Percentiles rank a stretch among this genome's conserved stretches.
phyloP scores from a whole-genome alignment of 2,329 filamentous ascomycete genomes.

The Juglanconis oblonga region DNA sequence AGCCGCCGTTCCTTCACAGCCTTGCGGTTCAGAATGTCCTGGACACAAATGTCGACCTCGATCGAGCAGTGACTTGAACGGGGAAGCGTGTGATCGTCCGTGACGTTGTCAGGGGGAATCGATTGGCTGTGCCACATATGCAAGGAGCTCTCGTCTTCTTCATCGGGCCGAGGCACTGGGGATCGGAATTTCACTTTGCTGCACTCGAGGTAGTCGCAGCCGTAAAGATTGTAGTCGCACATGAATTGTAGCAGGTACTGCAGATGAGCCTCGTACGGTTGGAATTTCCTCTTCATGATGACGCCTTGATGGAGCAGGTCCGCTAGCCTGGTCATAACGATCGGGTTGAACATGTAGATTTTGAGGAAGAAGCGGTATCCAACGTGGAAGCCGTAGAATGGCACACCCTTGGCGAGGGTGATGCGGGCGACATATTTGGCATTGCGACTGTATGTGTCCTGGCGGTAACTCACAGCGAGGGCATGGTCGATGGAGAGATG shows the following conservation, averaged over 20 bases:
- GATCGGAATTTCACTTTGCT: constrained; percentile 68
- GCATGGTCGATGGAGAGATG: constrained; percentile 90
- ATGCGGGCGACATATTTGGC: constrained; percentile 81
- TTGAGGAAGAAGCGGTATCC: constrained; percentile 91
- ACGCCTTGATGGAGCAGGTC: constrained; percentile 86
- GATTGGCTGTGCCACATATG: constrained; percentile 81
- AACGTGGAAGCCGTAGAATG: constrained; percentile 94
- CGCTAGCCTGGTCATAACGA: constrained; percentile 80
- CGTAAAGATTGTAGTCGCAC: constrained; percentile 96
- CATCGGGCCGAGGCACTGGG: constrained; percentile 69
- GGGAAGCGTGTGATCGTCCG: constrained; percentile 62
- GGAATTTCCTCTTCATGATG: constrained; percentile 78
- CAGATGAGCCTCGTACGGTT: constrained; percentile 91
- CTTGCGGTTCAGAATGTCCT: constrained; percentile 80
- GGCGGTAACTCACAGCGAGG: constrained; percentile 78
- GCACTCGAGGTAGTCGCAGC: constrained; percentile 81
- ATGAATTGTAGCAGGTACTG: constrained; percentile 96
- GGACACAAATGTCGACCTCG: constrained; percentile 85
- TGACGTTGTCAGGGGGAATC: constrained; percentile 57
- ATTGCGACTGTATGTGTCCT: constrained; percentile 66
- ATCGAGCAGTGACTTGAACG: constrained; percentile 84
- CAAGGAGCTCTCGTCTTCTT: constrained; percentile 51
- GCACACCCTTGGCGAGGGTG: constrained; percentile 85
- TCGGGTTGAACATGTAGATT: constrained; percentile 87
- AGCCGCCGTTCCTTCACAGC: constrained; percentile 73